Evolutionary conservation across 768 basidiomycete genomes (phyloP).

Genomic region (Xerocomus spinulosus): DNA sequence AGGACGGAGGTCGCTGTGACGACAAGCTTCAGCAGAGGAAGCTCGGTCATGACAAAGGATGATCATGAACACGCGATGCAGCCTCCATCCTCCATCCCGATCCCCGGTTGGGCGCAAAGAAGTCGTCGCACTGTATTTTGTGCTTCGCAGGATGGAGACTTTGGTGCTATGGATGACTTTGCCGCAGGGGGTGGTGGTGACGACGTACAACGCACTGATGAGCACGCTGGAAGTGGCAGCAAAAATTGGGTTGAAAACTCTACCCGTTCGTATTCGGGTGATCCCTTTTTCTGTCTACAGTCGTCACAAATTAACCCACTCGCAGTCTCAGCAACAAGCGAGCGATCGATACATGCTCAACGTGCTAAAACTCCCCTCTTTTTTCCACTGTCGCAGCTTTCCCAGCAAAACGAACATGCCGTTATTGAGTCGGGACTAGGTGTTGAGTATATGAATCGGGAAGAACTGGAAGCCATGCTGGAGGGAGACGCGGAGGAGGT

Average conservation of each 20-base stretch:
- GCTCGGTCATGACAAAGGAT: constrained; percentile 13
- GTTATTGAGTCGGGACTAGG: constrained; percentile 62
- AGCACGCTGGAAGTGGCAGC: neutral
- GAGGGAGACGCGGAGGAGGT: constrained; percentile 34
- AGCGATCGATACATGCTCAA: constrained; percentile 5
- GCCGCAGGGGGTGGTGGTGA: neutral
- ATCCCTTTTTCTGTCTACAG: constrained; percentile 24
- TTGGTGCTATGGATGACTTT: constrained; percentile 12
- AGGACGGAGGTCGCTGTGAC: constrained; percentile 20
- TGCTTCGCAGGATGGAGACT: constrained; percentile 15
- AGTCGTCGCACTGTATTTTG: constrained; percentile 11
- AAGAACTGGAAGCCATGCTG: constrained; percentile 50
- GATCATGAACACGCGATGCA: constrained; percentile 37
- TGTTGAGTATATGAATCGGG: constrained; percentile 58
- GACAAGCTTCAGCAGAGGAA: constrained; percentile 9
- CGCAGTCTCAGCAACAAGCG: constrained; percentile 1
- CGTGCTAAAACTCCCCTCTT: constrained; percentile 29
- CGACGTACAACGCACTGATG: constrained; percentile 1
- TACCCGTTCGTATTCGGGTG: constrained; percentile 3
- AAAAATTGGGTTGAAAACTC: constrained; percentile 2
- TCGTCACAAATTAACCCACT: constrained; percentile 18
- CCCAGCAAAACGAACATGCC: constrained; percentile 47
- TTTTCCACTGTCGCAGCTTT: constrained; percentile 58
- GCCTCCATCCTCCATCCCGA: constrained; percentile 30
- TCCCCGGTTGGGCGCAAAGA: constrained; percentile 10